Evolutionary conservation across 2,329 filamentous ascomycete genomes (phyloP).

Genomic region (Aureobasidium musti): DNA sequence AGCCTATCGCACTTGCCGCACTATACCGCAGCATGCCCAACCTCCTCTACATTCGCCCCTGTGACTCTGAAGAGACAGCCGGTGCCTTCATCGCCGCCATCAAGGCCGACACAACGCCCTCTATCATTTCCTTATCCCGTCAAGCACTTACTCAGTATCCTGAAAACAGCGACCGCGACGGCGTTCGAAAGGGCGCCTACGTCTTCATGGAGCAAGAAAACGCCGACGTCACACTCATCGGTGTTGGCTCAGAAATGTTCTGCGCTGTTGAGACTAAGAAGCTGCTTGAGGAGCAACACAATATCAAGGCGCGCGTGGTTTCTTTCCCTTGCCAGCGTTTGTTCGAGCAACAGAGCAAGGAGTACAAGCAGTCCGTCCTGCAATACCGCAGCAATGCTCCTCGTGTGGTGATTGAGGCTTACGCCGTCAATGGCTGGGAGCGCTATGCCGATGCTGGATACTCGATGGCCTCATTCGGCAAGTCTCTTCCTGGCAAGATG

Average conservation of each 20-base stretch:
- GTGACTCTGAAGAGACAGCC: slow-evolving; percentile 44
- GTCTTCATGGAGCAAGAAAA: slow-evolving; percentile 43
- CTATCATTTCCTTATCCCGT: slow-evolving; percentile 50
- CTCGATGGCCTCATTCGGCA: slow-evolving; percentile 58
- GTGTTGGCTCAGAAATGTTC: slow-evolving; percentile 54
- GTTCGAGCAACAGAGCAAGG: slow-evolving; percentile 51
- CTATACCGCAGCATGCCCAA: slow-evolving; percentile 45
- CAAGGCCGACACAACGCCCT: slow-evolving; percentile 44
- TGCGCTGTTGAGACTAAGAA: slow-evolving; percentile 47
- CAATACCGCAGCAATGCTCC: slow-evolving; percentile 32
- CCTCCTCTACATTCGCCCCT: slow-evolving; percentile 44
- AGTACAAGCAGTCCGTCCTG: slow-evolving; percentile 44
- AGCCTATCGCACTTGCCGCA: slow-evolving; percentile 43
- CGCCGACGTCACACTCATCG: slow-evolving; percentile 52
- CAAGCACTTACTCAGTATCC: slow-evolving; percentile 47
- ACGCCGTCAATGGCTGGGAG: slow-evolving; percentile 61
- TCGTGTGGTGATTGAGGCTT: slow-evolving; percentile 61
- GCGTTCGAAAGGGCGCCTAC: slow-evolving; percentile 48
- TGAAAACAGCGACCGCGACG: slow-evolving; percentile 42
- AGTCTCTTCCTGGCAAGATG: slow-evolving; percentile 57
- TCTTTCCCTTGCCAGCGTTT: slow-evolving; percentile 55
- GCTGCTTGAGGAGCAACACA: slow-evolving; percentile 35
- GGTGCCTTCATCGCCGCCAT: slow-evolving; percentile 49
- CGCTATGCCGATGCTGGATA: slow-evolving; percentile 60
- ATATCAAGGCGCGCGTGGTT: slow-evolving; percentile 51